phyloP scores from a whole-genome alignment of 2,329 filamentous ascomycete species.

The Pseudomassariella vexata region DNA sequence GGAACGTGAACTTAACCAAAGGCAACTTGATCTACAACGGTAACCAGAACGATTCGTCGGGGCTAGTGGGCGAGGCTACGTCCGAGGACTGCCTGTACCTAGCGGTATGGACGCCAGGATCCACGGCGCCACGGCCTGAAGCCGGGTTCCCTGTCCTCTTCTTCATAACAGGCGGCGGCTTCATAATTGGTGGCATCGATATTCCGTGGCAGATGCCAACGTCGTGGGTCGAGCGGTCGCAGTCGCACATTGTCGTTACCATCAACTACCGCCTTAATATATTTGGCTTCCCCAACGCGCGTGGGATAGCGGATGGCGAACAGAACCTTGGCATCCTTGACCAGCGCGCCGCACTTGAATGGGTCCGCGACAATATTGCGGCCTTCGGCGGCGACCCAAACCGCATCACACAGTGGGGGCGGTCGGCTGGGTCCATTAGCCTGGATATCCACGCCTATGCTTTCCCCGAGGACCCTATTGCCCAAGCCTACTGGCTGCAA shows the following conservation, averaged over 20 bases:
- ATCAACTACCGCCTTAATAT: slow-evolving; percentile 33
- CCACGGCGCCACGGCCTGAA: slow-evolving; percentile 5
- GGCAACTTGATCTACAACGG: slow-evolving; percentile 25
- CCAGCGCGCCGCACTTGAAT: slow-evolving; percentile 43
- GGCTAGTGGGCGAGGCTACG: slow-evolving; percentile 9
- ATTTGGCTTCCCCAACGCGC: slow-evolving; percentile 25
- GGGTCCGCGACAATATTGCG: slow-evolving; percentile 41
- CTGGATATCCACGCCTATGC: slow-evolving; percentile 37
- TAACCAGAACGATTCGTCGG: slow-evolving; percentile 20
- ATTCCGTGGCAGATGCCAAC: slow-evolving; percentile 32
- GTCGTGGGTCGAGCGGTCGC: slow-evolving; percentile 23
- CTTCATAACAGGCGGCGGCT: slow-evolving; percentile 33
- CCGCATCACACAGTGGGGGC: slow-evolving; percentile 38
- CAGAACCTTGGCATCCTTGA: slow-evolving; percentile 44
- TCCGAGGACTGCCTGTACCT: slow-evolving; percentile 28
- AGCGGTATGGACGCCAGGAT: slow-evolving; percentile 31
- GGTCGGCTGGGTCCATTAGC: slow-evolving; percentile 36
- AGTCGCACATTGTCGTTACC: slow-evolving; percentile 28
- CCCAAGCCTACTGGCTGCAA: slow-evolving; percentile 32
- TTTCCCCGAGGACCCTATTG: slow-evolving; percentile 39
- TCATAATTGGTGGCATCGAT: slow-evolving; percentile 28
- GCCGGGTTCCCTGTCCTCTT: slow-evolving; percentile 30
- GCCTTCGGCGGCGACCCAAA: slow-evolving; percentile 39
- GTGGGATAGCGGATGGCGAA: slow-evolving; percentile 14
- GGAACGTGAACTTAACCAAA: slow-evolving; percentile 21